Percentiles rank a stretch among this genome's conserved stretches.
These are phyloP conservation scores for Aspergillus kassunensis DNA, from an alignment of 495 filamentous ascomycete genomes.

Conservation along the genomic window DNA sequence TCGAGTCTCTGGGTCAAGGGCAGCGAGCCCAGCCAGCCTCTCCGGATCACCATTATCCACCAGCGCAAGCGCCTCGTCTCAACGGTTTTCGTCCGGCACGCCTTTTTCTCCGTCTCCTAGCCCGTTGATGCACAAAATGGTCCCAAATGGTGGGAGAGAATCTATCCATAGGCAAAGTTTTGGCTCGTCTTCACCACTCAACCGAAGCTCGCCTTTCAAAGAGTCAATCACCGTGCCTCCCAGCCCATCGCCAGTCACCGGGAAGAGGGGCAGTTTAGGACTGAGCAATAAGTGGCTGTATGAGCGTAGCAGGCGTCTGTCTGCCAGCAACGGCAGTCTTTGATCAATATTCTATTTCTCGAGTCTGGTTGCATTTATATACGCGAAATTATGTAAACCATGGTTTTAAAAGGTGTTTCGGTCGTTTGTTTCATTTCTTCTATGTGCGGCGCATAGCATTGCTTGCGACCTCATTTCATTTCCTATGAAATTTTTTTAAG, in stretches of 20 bases:
- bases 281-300: slow-evolving; percentile 92
- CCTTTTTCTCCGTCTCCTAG: slow-evolving; percentile 54
- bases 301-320: slow-evolving; percentile 57
- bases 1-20: slow-evolving; percentile 65
- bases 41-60: slow-evolving; percentile 51
- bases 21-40: slow-evolving; percentile 47
- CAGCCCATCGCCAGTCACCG: slow-evolving; percentile 58
- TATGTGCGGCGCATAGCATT: slow-evolving; percentile 12
- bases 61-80: slow-evolving; percentile 39
- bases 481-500: background rate
- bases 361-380: slow-evolving; percentile 12
- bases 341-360: slow-evolving; percentile 15
- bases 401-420: slow-evolving; percentile 6
- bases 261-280: slow-evolving; percentile 64
- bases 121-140: slow-evolving; percentile 66
- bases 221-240: slow-evolving; percentile 42
- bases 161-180: slow-evolving; percentile 59
- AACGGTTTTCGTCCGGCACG: slow-evolving; percentile 32
- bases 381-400: slow-evolving; percentile 12
- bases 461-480: background rate
- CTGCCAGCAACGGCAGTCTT: slow-evolving; percentile 38
- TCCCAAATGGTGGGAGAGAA: slow-evolving; percentile 47
- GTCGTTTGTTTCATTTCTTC: slow-evolving; percentile 1
- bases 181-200: slow-evolving; percentile 41
- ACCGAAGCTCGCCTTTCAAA: slow-evolving; percentile 47